Evolutionary conservation across 305 asterid species (phyloP).

Genomic region (Andrographis paniculata): DNA sequence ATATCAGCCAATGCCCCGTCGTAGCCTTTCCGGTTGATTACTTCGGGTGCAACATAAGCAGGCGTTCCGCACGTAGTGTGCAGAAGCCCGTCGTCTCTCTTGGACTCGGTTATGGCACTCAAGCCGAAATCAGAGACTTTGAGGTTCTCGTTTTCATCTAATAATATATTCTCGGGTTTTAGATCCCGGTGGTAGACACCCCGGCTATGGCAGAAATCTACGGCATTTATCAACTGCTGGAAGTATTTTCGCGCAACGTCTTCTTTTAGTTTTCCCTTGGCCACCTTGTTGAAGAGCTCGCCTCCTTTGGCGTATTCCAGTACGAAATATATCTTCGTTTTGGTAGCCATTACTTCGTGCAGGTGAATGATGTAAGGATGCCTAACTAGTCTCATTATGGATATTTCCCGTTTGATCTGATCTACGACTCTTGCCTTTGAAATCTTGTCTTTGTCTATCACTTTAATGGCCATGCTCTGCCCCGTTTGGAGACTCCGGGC

Average conservation of each 20-base stretch:
- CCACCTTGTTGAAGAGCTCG: conserved; percentile 2
- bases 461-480: conserved; percentile 34
- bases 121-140: conserved; percentile 41
- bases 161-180: conserved; percentile 36
- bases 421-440: conserved; percentile 24
- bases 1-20: conserved; percentile 40
- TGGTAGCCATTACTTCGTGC: conserved; percentile 23
- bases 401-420: conserved; percentile 36
- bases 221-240: conserved; percentile 6
- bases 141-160: conserved; percentile 31
- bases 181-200: conserved; percentile 38
- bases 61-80: conserved; percentile 39
- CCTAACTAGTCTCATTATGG: conserved; percentile 31
- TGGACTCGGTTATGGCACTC: conserved; percentile 28
- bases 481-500: conserved; percentile 28
- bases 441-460: conserved; percentile 38
- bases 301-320: conserved; percentile 8
- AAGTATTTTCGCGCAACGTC: conserved; percentile 1
- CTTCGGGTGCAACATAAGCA: conserved; percentile 26
- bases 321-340: conserved; percentile 5
- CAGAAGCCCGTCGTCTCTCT: conserved; percentile 32
- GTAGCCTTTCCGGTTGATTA: conserved; percentile 34
- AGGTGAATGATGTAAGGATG: conserved; percentile 34
- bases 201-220: conserved; percentile 3
- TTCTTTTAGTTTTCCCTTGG: background rate